Evolutionary conservation across 371 early-diverging fungal species (phyloP).

Genomic region (Mucor lusitanicus): DNA sequence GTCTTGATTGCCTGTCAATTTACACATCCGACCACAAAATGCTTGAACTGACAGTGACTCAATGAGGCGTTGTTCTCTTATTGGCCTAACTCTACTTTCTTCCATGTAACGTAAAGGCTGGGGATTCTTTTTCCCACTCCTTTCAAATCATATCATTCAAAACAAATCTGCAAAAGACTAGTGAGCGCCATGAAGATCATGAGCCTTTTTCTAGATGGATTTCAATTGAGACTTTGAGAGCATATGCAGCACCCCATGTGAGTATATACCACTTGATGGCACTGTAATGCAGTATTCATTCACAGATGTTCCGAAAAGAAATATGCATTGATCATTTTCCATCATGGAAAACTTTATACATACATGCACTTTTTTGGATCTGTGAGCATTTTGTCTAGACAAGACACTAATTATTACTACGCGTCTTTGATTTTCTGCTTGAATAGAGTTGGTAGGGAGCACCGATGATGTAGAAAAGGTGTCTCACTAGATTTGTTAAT

Average conservation of each 20-base stretch:
- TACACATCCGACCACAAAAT: slow-evolving; percentile 13
- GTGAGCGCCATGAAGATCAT: background rate
- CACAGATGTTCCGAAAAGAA: background rate
- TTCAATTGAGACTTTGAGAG: background rate
- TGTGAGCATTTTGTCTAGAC: background rate
- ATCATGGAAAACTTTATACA: background rate
- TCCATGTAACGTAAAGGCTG: background rate
- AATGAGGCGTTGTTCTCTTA: background rate
- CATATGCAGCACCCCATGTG: background rate
- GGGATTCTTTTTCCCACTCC: slow-evolving; percentile 7
- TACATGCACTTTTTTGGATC: background rate
- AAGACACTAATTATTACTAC: background rate
- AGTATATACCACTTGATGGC: background rate
- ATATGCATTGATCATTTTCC: background rate
- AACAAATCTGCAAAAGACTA: background rate
- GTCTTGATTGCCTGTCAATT: slow-evolving; percentile 21
- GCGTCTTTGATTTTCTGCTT: background rate
- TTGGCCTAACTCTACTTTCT: background rate
- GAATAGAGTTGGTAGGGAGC: background rate
- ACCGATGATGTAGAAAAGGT: background rate
- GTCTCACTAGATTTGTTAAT: background rate
- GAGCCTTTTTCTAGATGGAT: background rate
- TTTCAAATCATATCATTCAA: background rate
- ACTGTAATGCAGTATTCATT: background rate
- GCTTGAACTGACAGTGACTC: slow-evolving; percentile 8